Evolutionary conservation across 306 rosid genomes (phyloP).

Genomic region (Trifolium repens): DNA sequence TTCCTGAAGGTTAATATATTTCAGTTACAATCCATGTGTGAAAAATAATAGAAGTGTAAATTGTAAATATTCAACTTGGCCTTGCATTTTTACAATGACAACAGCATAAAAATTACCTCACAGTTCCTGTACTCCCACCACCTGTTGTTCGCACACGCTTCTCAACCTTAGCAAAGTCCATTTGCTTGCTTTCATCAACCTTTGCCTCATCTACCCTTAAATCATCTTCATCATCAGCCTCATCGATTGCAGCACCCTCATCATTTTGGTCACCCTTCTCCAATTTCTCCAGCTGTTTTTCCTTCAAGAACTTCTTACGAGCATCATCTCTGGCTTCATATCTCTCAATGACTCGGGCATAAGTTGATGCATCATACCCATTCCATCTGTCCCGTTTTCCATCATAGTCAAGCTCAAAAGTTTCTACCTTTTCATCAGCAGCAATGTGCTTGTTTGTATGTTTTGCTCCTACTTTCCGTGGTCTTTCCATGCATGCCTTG

Average conservation of each 20-base stretch:
- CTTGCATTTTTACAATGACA: slow-evolving; percentile 6
- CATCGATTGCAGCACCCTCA: slow-evolving; percentile 51
- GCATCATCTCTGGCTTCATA: slow-evolving; percentile 44
- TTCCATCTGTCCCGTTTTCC: slow-evolving; percentile 44
- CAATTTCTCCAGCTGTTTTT: slow-evolving; percentile 42
- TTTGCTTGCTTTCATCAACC: slow-evolving; percentile 77
- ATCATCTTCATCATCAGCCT: slow-evolving; percentile 60
- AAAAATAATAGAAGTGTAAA: neutral
- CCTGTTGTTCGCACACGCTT: slow-evolving; percentile 78
- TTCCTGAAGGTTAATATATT: slow-evolving; percentile 38
- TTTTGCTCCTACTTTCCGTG: slow-evolving; percentile 40
- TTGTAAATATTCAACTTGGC: neutral
- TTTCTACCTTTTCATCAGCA: slow-evolving; percentile 43
- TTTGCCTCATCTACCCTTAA: slow-evolving; percentile 74
- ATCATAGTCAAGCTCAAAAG: slow-evolving; percentile 46
- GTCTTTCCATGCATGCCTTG: slow-evolving; percentile 44
- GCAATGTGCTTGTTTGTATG: slow-evolving; percentile 39
- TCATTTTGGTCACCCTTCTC: slow-evolving; percentile 42
- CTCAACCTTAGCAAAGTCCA: slow-evolving; percentile 84
- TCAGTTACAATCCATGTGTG: slow-evolving; percentile 9
- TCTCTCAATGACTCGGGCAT: slow-evolving; percentile 44
- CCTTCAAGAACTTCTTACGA: slow-evolving; percentile 38
- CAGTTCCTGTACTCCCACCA: slow-evolving; percentile 82
- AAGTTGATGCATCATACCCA: slow-evolving; percentile 42
- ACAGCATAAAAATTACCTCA: slow-evolving; percentile 29